Conservation (phyloP, 1,284 basidiomycete genomes). For the Ustilago tritici region DNA sequence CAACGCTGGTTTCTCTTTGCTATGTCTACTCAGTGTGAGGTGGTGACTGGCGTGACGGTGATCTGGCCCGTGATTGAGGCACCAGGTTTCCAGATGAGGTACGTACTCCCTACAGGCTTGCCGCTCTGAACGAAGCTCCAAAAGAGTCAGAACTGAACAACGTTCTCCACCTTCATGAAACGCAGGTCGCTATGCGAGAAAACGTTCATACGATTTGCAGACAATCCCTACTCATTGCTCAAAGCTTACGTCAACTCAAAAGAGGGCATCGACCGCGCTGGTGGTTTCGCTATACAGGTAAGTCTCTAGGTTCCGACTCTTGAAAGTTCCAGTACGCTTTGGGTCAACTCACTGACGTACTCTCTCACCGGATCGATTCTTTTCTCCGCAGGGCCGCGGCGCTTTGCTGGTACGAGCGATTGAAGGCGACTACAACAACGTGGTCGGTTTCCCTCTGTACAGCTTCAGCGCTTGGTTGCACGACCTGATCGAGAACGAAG, state of each 20-base stretch:
- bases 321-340: not conserved
- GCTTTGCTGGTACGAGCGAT: slow-evolving; percentile 83
- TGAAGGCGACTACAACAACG: slow-evolving; percentile 92
- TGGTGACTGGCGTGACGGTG: slow-evolving; percentile 70
- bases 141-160: not conserved
- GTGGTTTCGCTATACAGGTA: slow-evolving; percentile 94
- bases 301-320: slow-evolving; percentile 16
- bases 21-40: slow-evolving; percentile 53
- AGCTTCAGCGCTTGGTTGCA: slow-evolving; percentile 56
- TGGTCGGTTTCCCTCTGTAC: slow-evolving; percentile 83
- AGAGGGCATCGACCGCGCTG: slow-evolving; percentile 90
- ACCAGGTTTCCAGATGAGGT: slow-evolving; percentile 88
- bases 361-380: not conserved
- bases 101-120: slow-evolving; percentile 47
- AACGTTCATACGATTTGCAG: slow-evolving; percentile 68
- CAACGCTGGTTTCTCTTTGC: not conserved
- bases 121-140: not conserved
- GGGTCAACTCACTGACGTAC: not conserved
- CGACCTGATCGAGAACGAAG: slow-evolving; percentile 63
- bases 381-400: slow-evolving; percentile 75
- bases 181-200: slow-evolving; percentile 59
- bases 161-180: not conserved
- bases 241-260: slow-evolving; percentile 87
- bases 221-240: slow-evolving; percentile 73
- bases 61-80: slow-evolving; percentile 85